Evolutionary conservation across 2,329 filamentous ascomycete species (phyloP), one percentile per base, ranked within the genome.

Genomic region (Pseudohalonectria lignicola): DNA sequence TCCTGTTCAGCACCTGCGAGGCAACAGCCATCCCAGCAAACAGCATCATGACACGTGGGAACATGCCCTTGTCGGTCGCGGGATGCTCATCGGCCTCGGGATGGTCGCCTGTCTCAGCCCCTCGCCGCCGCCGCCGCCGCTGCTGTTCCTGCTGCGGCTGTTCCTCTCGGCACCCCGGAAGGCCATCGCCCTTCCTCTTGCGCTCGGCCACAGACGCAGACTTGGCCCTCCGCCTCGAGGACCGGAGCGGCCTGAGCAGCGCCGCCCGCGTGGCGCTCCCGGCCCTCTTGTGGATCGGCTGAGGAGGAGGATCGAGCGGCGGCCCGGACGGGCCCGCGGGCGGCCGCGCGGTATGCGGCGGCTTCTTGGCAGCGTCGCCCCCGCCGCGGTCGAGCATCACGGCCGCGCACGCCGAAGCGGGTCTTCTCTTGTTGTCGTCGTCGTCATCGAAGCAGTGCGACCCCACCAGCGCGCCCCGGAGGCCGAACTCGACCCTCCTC

Each of bases 391-490:
- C n/a, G n/a, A n/a, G n/a, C n/a, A n/a, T n/a, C n/a, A n/a, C n/a
- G n/a, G n/a, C n/a, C n/a, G n/a, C n/a, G n/a, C n/a, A n/a, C n/a
- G n/a, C n/a, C n/a, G n/a, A n/a, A n/a, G n/a, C n/a, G n/a, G n/a
- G n/a, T n/a, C n/a, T n/a, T 30, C 18, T 4, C 19, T 7, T 26
- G 23, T n/a, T 18, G 16, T 8, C n/a, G 11, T 32, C 9, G 30
- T 41, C 26, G 17, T 38, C 34, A 38, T 44, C 47, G 34, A 50
- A 49, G 1, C 49, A 31, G 36, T 31, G 47, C 13, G 47, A 42
- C 3, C 51, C 50, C 1, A 49, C 51, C 30, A 57, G 43, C 3
- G 55, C 53, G 11, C 49, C 47, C 12, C 52, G 51, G 17, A 59
- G 42, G 1, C 51, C 53, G 20, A 54, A 37, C 11, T 49, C 47